Percentiles rank a stretch among this genome's conserved stretches.
Evolutionary conservation across 2,329 filamentous ascomycete species (phyloP).

Genomic region (Arthrobotrys pseudoclavata): DNA sequence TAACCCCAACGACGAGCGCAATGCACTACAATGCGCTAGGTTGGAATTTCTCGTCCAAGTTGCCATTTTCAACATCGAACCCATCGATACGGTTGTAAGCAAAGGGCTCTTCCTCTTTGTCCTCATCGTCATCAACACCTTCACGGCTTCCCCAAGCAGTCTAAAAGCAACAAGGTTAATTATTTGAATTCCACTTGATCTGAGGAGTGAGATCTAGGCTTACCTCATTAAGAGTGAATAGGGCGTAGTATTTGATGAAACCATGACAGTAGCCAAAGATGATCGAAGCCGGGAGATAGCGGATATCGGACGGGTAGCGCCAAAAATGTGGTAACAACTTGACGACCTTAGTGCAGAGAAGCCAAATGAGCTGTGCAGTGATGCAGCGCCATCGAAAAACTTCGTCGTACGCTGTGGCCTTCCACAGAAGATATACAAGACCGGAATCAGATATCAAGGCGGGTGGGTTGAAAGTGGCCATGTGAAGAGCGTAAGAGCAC

Average conservation of each 20-base stretch:
- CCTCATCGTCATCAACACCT: slow-evolving; percentile 87
- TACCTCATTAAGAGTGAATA: slow-evolving; percentile 86
- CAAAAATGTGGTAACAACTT: slow-evolving; percentile 90
- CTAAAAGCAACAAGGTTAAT: slow-evolving; percentile 68
- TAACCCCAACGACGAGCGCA: slow-evolving; percentile 1
- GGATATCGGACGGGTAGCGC: slow-evolving; percentile 83
- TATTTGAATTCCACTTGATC: slow-evolving; percentile 20
- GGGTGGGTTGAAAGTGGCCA: slow-evolving; percentile 91
- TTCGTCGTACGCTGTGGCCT: slow-evolving; percentile 75
- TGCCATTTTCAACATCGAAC: slow-evolving; percentile 54
- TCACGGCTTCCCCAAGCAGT: slow-evolving; percentile 96
- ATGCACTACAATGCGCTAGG: slow-evolving; percentile 29
- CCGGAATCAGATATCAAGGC: slow-evolving; percentile 83
- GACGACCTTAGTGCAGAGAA: slow-evolving; percentile 90
- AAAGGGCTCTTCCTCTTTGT: slow-evolving; percentile 65
- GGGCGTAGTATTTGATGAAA: slow-evolving; percentile 89
- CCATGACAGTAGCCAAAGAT: slow-evolving; percentile 94
- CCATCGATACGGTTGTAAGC: slow-evolving; percentile 52
- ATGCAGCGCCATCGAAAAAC: slow-evolving; percentile 72
- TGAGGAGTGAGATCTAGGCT: slow-evolving; percentile 65
- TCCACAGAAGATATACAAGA: slow-evolving; percentile 77
- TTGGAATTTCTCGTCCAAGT: slow-evolving; percentile 46
- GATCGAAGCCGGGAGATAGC: slow-evolving; percentile 86
- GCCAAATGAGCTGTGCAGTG: slow-evolving; percentile 77
- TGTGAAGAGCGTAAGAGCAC: slow-evolving; percentile 92